Evolutionary conservation across 345 rosid species (phyloP), one percentile per base, ranked within the genome.

Genomic region (Salix arbutifolia): DNA sequence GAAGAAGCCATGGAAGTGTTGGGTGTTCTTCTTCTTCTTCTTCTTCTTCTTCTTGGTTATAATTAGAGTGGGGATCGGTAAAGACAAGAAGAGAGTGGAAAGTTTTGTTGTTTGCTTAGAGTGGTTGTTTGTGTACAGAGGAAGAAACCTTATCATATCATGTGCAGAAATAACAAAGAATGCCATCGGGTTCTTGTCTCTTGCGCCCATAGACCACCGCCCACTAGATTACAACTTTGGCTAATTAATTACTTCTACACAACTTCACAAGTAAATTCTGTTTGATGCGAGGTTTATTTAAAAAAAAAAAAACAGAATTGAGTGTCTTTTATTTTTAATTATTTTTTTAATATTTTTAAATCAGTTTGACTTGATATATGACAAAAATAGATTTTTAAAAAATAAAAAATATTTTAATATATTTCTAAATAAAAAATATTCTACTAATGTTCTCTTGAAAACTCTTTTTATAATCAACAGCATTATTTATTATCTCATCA

Each of bases 1-100:
- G 69, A 38, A 81, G 82, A 64, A 62, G 86, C 78, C 86, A 87
- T 75, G 17, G 69, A 56, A 19, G 67, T 23, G 17, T 1, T 23
- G 64, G 21, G 1, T 21, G 8, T n/a, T 52, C 58, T 52, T 56
- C 2, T 18, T 19, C 58, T 52, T 18, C 58, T 18, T 50, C n/a
- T n/a, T n/a, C n/a, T 52, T 52, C 61, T 56, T 58, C 64, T 21
- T n/a, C 13, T 3, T 23, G 28, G 26, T 8, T 56, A 56, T 58
- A 28, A 37, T 33, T 18, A 8, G 17, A 10, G 70, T 8, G 70
- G 70, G 16, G 21, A 37, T 30, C 5, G 13, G 46, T 6, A 69
- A 19, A 23, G 46, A 7, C 11, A 42, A 40, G 53, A 11, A 21
- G 42, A 21, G 42, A 13, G 46, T 2, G 42, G 19, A 40, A 19